Conservation (phyloP, 2,329 filamentous ascomycete genomes). For the Pestalotiopsis sp. region DNA sequence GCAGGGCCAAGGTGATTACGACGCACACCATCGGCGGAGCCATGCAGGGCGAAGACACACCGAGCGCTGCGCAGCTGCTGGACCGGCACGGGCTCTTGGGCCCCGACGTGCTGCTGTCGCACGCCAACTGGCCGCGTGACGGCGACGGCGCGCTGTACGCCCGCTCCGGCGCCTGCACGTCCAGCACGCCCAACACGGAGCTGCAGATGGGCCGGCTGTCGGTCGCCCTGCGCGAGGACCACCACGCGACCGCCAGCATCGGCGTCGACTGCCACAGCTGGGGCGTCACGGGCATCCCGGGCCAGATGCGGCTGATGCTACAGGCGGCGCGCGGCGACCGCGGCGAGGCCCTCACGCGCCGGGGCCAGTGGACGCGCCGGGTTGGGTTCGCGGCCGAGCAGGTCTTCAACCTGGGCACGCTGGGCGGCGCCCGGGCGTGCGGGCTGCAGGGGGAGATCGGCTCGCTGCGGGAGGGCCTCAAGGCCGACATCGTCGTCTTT, state of each 20-base stretch:
- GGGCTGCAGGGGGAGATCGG: conserved; percentile 45
- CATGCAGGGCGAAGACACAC: conserved; percentile 15
- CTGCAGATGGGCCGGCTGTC: conserved; percentile 48
- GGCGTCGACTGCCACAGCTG: conserved; percentile 39
- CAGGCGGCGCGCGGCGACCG: conserved; percentile 31
- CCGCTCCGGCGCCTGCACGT: conserved; percentile 38
- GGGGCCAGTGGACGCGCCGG: conserved; percentile 26
- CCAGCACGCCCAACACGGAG: conserved; percentile 52
- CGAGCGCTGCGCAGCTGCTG: conserved; percentile 27
- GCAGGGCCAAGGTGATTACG: conserved; percentile 42
- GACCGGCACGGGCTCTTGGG: conserved; percentile 40
- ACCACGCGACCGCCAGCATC: conserved; percentile 33
- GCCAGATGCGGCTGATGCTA: conserved; percentile 36
- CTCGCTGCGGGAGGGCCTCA: conserved; percentile 46
- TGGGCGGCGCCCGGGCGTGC: conserved; percentile 46
- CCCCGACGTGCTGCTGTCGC: conserved; percentile 45
- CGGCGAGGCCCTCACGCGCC: conserved; percentile 30
- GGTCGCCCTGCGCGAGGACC: conserved; percentile 35
- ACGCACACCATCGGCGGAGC: conserved; percentile 35
- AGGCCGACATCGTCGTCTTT: conserved; percentile 53
- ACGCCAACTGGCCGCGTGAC: conserved; percentile 35
- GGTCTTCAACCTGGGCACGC: conserved; percentile 52
- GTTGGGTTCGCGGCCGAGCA: conserved; percentile 39
- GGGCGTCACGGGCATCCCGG: conserved; percentile 31
- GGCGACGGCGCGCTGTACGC: conserved; percentile 39